These are phyloP conservation scores for Cochlearia excelsa DNA, from an alignment of 345 rosid species.

Conservation along the genomic window DNA sequence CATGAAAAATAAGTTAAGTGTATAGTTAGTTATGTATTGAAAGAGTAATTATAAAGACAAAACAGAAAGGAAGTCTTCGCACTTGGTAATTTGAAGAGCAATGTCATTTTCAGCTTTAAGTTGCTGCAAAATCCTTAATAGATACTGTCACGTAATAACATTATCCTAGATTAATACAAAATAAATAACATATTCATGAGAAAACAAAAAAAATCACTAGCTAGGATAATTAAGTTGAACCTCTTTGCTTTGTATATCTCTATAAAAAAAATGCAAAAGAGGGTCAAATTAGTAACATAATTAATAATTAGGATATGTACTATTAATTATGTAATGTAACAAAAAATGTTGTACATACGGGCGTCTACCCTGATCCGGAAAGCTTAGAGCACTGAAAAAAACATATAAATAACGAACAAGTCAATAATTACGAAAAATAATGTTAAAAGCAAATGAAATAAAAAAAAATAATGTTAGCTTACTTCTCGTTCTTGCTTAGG, in stretches of 20 bases:
- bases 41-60: slow-evolving; percentile 6
- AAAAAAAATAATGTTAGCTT: slow-evolving; percentile 1
- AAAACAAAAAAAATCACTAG: background rate
- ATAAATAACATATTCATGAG: background rate
- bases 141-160: slow-evolving; percentile 38
- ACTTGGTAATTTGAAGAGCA: slow-evolving; percentile 59
- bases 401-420: background rate
- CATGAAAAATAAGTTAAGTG: background rate
- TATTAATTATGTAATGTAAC: background rate
- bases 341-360: slow-evolving; percentile 18
- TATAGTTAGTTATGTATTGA: background rate
- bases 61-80: slow-evolving; percentile 18
- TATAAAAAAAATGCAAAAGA: slow-evolving; percentile 14
- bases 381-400: slow-evolving; percentile 41
- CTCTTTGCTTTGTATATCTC: slow-evolving; percentile 58
- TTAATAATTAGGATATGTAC: too few relatives aligned
- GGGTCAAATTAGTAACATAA: background rate
- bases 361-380: slow-evolving; percentile 37
- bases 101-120: slow-evolving; percentile 60
- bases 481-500: slow-evolving; percentile 70
- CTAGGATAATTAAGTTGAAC: slow-evolving; percentile 24
- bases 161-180: slow-evolving; percentile 3
- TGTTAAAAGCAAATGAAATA: background rate
- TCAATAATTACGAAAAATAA: background rate
- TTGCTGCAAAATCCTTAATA: slow-evolving; percentile 55